Conservation (phyloP, 805 yeast genomes). For the Candida lessepsii region DNA sequence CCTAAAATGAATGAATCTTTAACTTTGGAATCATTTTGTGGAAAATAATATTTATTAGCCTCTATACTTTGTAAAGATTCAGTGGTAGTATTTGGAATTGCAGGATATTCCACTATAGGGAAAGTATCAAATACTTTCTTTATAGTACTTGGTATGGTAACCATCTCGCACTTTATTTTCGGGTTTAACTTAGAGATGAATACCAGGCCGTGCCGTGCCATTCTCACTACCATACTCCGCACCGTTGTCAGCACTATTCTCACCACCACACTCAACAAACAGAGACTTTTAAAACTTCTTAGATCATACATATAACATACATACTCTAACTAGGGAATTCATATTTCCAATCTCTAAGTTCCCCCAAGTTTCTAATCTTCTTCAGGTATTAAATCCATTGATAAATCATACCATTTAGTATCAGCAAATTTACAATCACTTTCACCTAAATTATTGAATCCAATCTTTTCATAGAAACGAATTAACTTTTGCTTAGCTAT, state of each 20-base stretch:
- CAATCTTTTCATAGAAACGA: constrained; percentile 78
- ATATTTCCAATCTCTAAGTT: too few relatives aligned
- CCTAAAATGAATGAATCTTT: constrained; percentile 46
- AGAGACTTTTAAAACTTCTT: too few relatives aligned
- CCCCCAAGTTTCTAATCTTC: constrained; percentile 37
- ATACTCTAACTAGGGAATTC: constrained; percentile 5
- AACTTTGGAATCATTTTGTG: constrained; percentile 13
- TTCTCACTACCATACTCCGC: too few relatives aligned
- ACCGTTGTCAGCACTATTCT: too few relatives aligned
- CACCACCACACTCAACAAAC: too few relatives aligned
- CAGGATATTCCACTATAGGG: constrained; percentile 46
- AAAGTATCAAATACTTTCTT: constrained; percentile 48
- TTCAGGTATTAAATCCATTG: constrained; percentile 44
- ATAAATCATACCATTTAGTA: constrained; percentile 60
- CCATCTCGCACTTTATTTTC: too few relatives aligned
- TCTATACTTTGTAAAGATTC: constrained; percentile 20
- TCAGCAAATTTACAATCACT: constrained; percentile 61
- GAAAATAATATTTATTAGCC: constrained; percentile 17
- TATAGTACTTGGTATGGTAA: constrained; percentile 39
- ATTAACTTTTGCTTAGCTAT: constrained; percentile 68
- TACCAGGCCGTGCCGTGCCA: too few relatives aligned
- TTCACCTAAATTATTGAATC: constrained; percentile 69
- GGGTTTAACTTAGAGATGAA: too few relatives aligned
- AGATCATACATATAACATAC: neutral
- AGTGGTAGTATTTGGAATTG: constrained; percentile 24